phyloP scores from a whole-genome alignment of 768 basidiomycete species.

The Lactifluus echinatus region DNA sequence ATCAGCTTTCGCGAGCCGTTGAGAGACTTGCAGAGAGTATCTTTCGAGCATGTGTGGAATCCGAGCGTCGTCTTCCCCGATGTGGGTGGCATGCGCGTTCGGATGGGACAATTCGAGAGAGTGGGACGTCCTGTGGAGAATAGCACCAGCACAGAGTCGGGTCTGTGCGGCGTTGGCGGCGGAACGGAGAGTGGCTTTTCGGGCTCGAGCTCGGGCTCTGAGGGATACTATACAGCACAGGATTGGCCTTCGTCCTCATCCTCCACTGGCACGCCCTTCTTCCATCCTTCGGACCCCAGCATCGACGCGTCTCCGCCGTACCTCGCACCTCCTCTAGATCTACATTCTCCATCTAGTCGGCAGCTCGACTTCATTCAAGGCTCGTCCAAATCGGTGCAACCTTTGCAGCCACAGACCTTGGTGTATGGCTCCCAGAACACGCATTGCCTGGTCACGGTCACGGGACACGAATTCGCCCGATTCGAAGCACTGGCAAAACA shows the following conservation, averaged over 20 bases:
- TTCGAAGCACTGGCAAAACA: conserved; percentile 3
- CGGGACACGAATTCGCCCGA: background rate
- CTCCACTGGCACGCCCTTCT: background rate
- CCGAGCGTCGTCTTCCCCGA: conserved; percentile 4
- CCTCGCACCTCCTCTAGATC: background rate
- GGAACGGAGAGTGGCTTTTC: background rate
- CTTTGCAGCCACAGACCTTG: background rate
- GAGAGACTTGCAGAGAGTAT: background rate
- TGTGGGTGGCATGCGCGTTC: conserved; percentile 12
- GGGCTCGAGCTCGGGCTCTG: background rate
- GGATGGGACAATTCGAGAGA: conserved; percentile 13
- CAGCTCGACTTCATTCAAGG: conserved; percentile 10
- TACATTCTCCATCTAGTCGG: background rate
- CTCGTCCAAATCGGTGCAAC: background rate
- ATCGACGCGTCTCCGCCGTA: background rate
- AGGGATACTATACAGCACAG: conserved; percentile 5
- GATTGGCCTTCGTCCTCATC: conserved; percentile 3
- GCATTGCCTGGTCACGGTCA: background rate
- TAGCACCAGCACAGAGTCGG: background rate
- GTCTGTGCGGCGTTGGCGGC: background rate
- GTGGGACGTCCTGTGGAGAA: background rate
- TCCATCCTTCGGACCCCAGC: background rate
- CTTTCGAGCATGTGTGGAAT: conserved; percentile 1
- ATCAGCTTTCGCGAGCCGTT: conserved; percentile 3
- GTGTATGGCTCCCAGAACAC: background rate